Evolutionary conservation across 176 grass and related monocot genomes (phyloP), one percentile per base, ranked within the genome.

Genomic region (Rhipidocladum racemiflorum): DNA sequence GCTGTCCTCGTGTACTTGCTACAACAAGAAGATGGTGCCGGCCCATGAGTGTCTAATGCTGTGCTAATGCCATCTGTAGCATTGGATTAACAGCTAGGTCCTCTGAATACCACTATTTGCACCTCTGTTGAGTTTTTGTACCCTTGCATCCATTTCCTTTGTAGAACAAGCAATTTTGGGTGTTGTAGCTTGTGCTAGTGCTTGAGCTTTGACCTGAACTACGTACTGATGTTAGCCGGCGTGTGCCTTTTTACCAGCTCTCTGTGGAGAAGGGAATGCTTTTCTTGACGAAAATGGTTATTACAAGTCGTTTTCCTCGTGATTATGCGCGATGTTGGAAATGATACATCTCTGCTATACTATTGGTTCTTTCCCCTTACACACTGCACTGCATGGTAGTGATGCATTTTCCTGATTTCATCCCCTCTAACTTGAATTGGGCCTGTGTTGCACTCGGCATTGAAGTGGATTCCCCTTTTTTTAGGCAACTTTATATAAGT

Each of bases 1-100:
- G 81, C 90, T 35, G 70, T 50, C 45, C 21, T 83, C 8, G 34
- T 75, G 12, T 92, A 87, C 70, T 11, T 86, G 25, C 29, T 77
- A 13, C 76, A 73, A 17, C 85, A 76, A 53, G 77, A 89, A 82
- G 76, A 85, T 18, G 34, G 62, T 57, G 72, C 2, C 15, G 2
- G 15, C 10, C 70, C 18, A 1, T 91, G 69, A 89, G 10, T 6
- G 11, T 53, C 53, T 18, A 39, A 40, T 62, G 59, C 14, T 78
- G n/a, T 28, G 55, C 66, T 34, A n/a, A 44, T 64, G 20, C 0
- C 4, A 25, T 45, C 54, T 44, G 11, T 48, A 61, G 39, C 39
- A 5, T 25, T 6, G 34, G 3, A 23, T 62, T 25, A 62, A 38
- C 15, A 61, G 8, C 39, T 83, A 83, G 56, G 17, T 48, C 27